Base-by-base conservation (phyloP, 495 filamentous ascomycete genomes). In the Lasiosphaeria hispida region DNA sequence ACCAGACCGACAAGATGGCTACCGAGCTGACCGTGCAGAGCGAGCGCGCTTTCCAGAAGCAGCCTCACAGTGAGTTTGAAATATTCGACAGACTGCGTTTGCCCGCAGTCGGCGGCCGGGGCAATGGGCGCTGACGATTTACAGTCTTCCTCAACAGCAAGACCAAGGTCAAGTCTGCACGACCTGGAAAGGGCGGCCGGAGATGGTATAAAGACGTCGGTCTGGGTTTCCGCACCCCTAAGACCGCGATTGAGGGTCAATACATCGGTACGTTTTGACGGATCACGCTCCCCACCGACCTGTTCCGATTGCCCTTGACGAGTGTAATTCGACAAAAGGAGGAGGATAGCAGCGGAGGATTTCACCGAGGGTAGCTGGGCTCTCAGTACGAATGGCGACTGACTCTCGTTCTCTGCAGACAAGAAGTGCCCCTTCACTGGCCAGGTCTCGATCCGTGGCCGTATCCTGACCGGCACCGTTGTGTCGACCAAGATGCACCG, bases 381-480 rank as follows among this genome's bases (percentile, higher is more conserved):
- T 15, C 8, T 53, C 41, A 33, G 41, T 13, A 37, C 19, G 38
- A 56, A 53, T 49, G 47, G 14, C 14, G 41, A 58, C 62, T 70
- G 59, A 67, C 56, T 17, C 52, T 57, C 48, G 49, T 51, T 65
- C 60, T 62, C 40, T 72, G 72, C 75, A 96, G 94, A 99, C 86
- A 97, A 99, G 88, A 99, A 99, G 84, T 99, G 94, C 87, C 94
- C 94, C 68, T 99, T 97, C 87, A 96, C 91, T 64, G 95, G 95
- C 74, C 80, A 90, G 72, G 92, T 97, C 70, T 96, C 91, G 67
- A 97, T 97, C 84, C 94, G 94, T 82, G 94, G 94, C 75, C 92
- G 94, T 92, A 97, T 99, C 87, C 83, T 99, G 64, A 96, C 93
- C 72, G 94, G 94, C 71, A 95, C 90, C 74, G 94, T 99, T 69